Base-by-base conservation (phyloP, 306 rosid species). In the Inga laurina region DNA sequence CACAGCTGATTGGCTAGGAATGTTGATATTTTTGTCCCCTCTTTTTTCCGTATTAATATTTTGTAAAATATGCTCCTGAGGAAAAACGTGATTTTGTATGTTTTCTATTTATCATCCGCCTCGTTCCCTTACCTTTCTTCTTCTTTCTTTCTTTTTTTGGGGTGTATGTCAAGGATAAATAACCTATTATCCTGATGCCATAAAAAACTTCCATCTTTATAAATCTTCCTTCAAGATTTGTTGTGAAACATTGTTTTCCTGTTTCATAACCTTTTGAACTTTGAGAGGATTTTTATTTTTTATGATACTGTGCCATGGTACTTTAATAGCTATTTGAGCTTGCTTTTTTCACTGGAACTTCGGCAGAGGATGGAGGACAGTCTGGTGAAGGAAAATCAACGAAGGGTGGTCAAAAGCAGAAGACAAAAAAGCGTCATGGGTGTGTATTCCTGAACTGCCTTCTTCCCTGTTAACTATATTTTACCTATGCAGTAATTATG, bases 381-480 rank as follows among this genome's bases (percentile, higher is more conserved):
- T 84, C 95, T 70, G 88, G 92, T 84, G 94, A 87, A 87, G 92
- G 79, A 46, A 93, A 89, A 89, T 87, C 76, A 52, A 83, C 65
- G 32, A 95, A 93, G 92, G 81, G 89, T 76, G 84, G 93, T 72
- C 94, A 88, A 68, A 96, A 93, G 86, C 95, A 92, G 79, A 93
- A 88, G 87, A 12, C 89, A 59, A 85, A 89, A 80, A 93, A 96
- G 79, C 91, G 95, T 43, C 97, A 95, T 79, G 99, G 99, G 99
- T 96, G 85, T 52, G 91, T 83, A 76, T 88, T 81, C 71, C 61
- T 34, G 52, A 62, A 68, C 64, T 62, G 84, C 57, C 78, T 39
- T 77, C 84, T 71, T 34, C 68, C n/a, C 5, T 66, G 72, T 77
- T 57, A 77, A 59, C 51, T 84, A 65, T 72, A 35, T 46, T 64